Evolutionary conservation across 1,139 yeast species (phyloP), one percentile per base, ranked within the genome.

Genomic region (Hansenula lynferdii): DNA sequence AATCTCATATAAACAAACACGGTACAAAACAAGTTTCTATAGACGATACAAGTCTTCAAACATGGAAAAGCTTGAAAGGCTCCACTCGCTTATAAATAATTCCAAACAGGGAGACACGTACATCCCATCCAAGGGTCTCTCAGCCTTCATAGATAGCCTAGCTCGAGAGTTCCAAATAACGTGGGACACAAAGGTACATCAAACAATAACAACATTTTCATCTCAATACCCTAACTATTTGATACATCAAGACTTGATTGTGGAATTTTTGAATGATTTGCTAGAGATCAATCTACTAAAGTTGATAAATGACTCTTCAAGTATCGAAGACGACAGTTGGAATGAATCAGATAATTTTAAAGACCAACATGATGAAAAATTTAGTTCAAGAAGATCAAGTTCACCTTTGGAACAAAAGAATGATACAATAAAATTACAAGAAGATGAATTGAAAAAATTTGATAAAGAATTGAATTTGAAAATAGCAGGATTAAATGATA

Each of bases 251-350:
- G 16, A 15, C 4, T 10, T 39, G 12, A 8, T 36, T 7, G 1
- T 35, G 4, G 25, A 21, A 1, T 42, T 42, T 16, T 25, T 42
- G 8, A 26, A 26, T 18, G 44, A 41, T 18, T 20, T 42, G 6
- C 28, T 38, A 3, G 28, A 36, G 11, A 16, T 28, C 3, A 35
- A 42, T 31, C 2, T 32, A 5, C 7, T 28, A 5, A 15, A 23
- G 3, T 17, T 8, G 8, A n/a, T 25, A n/a, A n/a, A n/a, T n/a
- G n/a, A n/a, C n/a, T n/a, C n/a, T n/a, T n/a, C n/a, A n/a, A n/a
- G n/a, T n/a, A n/a, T n/a, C n/a, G n/a, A n/a, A n/a, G n/a, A n/a
- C n/a, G n/a, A n/a, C n/a, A n/a, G n/a, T n/a, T n/a, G n/a, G n/a
- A n/a, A n/a, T n/a, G n/a, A n/a, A n/a, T n/a, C n/a, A n/a, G n/a